Conservation (phyloP, 257 asterid species). For the Solanum ossicruentum region DNA sequence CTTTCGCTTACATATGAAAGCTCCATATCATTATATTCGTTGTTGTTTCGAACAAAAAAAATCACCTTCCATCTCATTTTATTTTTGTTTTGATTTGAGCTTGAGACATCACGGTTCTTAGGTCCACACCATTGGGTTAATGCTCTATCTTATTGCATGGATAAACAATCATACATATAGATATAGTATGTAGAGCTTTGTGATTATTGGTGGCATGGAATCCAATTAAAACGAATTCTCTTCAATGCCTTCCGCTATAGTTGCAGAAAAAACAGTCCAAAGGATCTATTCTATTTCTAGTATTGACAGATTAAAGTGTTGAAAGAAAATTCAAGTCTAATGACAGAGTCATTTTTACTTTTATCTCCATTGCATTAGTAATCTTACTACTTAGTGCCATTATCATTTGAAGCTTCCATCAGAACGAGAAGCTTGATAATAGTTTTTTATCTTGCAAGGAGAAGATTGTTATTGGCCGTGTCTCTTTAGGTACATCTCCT, state of each 20-base stretch:
- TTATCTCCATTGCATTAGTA: background rate
- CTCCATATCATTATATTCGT: background rate
- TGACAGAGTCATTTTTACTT: background rate
- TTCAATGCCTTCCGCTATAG: background rate
- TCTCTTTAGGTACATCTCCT: constrained; percentile 77
- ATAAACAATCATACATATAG: background rate
- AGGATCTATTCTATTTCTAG: background rate
- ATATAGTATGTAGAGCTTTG: background rate
- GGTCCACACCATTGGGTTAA: background rate
- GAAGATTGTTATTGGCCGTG: constrained; percentile 72
- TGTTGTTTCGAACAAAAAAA: background rate
- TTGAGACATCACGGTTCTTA: background rate
- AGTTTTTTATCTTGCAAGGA: constrained; percentile 42
- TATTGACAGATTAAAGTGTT: background rate
- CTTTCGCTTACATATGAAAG: background rate
- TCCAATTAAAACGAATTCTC: background rate
- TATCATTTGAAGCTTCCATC: background rate
- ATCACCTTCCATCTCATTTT: background rate
- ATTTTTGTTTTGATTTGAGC: background rate
- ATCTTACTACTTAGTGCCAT: background rate
- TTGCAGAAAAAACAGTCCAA: background rate
- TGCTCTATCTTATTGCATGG: background rate
- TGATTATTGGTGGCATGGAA: background rate
- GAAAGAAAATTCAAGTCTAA: background rate
- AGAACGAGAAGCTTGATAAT: background rate